Conservation (phyloP, 2,329 filamentous ascomycete genomes). For the Cladosporium sp. region DNA sequence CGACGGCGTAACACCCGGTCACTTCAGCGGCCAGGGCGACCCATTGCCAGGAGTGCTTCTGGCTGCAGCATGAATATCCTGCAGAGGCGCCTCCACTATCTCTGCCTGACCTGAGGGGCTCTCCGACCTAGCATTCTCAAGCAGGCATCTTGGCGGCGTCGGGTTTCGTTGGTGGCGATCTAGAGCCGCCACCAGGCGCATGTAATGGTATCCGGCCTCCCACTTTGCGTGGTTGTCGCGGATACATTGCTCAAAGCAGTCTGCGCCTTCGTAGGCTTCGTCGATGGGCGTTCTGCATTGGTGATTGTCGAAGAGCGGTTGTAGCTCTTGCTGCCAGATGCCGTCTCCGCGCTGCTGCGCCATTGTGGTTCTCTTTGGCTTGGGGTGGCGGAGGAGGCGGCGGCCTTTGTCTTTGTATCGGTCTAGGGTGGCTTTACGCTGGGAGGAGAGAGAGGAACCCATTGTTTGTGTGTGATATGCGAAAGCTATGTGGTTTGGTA, state of each 20-base stretch:
- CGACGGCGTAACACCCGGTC: too few relatives aligned
- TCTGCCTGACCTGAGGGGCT: too few relatives aligned
- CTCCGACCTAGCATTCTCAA: neutral
- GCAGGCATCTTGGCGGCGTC: neutral
- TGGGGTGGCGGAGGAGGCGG: too few relatives aligned
- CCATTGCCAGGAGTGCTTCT: too few relatives aligned
- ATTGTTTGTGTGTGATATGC: too few relatives aligned
- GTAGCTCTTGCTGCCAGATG: neutral
- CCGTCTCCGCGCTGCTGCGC: neutral
- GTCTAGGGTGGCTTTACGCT: too few relatives aligned
- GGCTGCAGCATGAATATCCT: too few relatives aligned
- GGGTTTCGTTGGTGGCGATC: neutral
- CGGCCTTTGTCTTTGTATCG: too few relatives aligned
- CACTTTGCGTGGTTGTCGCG: neutral
- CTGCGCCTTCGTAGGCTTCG: neutral
- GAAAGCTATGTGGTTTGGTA: too few relatives aligned
- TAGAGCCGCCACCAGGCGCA: neutral
- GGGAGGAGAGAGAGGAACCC: too few relatives aligned
- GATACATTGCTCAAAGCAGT: neutral
- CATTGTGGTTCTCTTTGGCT: neutral
- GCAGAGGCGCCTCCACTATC: too few relatives aligned
- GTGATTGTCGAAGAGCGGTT: neutral
- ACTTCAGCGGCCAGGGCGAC: too few relatives aligned
- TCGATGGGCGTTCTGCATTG: neutral
- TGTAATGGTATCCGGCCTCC: neutral